phyloP scores from a whole-genome alignment of 257 asterid species.

The Nicotiana obtusifolia region DNA sequence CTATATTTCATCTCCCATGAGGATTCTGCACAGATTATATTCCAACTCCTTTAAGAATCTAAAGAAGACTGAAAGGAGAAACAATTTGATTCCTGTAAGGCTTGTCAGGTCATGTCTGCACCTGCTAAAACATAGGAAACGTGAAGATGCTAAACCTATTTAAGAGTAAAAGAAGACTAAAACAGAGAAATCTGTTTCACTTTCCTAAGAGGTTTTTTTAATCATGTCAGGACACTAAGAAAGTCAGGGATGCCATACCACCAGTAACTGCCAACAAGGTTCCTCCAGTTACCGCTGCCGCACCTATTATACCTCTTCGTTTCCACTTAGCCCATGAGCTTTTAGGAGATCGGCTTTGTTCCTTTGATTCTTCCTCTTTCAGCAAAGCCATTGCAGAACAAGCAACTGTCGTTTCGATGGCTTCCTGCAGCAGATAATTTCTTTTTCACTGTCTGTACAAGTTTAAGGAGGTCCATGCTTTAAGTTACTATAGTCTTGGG shows the following conservation, averaged over 20 bases:
- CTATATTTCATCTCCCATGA: not conserved
- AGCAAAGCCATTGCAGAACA: conserved; percentile 88
- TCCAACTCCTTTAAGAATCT: not conserved
- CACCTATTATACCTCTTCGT: conserved; percentile 94
- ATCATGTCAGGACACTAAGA: conserved; percentile 1
- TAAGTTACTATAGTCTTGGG: not conserved
- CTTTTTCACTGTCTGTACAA: conserved; percentile 7
- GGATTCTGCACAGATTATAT: not conserved
- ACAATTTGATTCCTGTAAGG: not conserved
- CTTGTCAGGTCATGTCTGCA: not conserved
- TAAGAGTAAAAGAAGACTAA: not conserved
- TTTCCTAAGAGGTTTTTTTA: not conserved
- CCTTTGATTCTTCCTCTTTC: conserved; percentile 65
- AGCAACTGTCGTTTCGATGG: conserved; percentile 79
- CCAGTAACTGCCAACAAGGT: conserved; percentile 94
- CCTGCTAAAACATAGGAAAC: not conserved
- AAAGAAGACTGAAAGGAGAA: conserved; percentile 1
- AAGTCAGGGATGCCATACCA: conserved; percentile 37
- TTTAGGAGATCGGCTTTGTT: conserved; percentile 36
- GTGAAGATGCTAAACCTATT: not conserved
- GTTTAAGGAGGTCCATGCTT: not conserved
- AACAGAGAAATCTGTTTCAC: not conserved
- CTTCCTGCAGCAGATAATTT: conserved; percentile 50
- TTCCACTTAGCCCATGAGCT: conserved; percentile 83
- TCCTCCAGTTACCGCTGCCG: conserved; percentile 98